These are phyloP conservation scores for Jamesozyma spencerorum DNA, from an alignment of 805 yeast genomes.

Conservation along the genomic window DNA sequence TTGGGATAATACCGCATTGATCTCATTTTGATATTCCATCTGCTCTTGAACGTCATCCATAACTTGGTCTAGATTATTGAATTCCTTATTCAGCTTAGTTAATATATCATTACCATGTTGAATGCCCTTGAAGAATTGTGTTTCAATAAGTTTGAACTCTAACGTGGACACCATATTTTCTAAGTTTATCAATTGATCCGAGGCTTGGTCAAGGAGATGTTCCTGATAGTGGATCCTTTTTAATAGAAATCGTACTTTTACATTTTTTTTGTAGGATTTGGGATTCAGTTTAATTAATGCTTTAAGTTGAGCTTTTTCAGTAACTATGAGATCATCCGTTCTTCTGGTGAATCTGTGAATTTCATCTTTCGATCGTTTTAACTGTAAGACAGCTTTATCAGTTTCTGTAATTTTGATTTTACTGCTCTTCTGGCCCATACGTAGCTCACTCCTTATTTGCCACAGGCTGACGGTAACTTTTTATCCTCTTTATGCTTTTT, in stretches of 20 bases:
- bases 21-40: conserved; percentile 65
- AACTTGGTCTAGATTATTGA: conserved; percentile 70
- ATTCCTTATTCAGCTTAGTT: conserved; percentile 65
- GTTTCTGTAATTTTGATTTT: conserved; percentile 66
- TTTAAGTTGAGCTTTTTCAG: conserved; percentile 41
- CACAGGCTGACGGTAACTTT: neutral
- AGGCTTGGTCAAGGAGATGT: conserved; percentile 57
- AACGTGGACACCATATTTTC: conserved; percentile 72
- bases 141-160: conserved; percentile 83
- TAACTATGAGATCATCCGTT: conserved; percentile 45
- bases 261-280: conserved; percentile 47
- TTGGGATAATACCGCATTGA: conserved; percentile 42
- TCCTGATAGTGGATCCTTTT: conserved; percentile 78
- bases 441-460: too few species aligned
- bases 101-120: conserved; percentile 73
- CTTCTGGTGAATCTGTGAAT: conserved; percentile 55
- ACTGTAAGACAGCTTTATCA: conserved; percentile 77
- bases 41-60: conserved; percentile 84
- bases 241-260: conserved; percentile 49
- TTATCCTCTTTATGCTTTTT: neutral
- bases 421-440: conserved; percentile 33
- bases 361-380: conserved; percentile 83
- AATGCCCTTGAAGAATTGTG: conserved; percentile 72
- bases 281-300: conserved; percentile 25
- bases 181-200: conserved; percentile 66